Evolutionary conservation across 768 basidiomycete genomes (phyloP), one percentile per base, ranked within the genome.

Genomic region (Lactarius pseudohatsudake): DNA sequence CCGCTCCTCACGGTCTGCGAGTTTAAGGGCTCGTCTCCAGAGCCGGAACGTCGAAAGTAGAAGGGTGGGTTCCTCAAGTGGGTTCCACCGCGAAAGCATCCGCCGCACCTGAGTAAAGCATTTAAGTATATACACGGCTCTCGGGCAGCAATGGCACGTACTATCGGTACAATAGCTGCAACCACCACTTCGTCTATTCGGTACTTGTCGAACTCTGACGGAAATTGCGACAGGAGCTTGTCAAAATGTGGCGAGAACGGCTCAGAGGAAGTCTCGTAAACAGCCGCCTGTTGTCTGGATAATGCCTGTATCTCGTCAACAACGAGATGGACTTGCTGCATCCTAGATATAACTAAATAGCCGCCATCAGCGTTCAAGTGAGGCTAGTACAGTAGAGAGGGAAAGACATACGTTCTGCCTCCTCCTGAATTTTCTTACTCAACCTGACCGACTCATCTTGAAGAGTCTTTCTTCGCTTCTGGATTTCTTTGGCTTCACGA

Each of bases 111-210:
- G 73, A 9, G 59, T 20, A 34, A 9, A 26, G 4, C 28, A 55
- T 61, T 26, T 26, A 18, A 47, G 36, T 7, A 69, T 40, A 15
- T 3, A 20, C 38, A 26, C 26, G 10, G 5, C 4, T 5, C n/a
- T 34, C 1, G 32, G 45, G 32, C 0, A 2, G 30, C 15, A 69
- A 58, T 45, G 57, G 16, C 50, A 68, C 84, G 71, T 69, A 88
- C 86, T 16, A 85, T 77, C 1, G 96, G 97, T 4, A 89, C 85
- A 59, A 99, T 90, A 4, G 96, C 94, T 22, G 90, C 96, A 3
- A 99, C 92, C 5, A 96, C 86, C 28, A 98, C 86, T 73, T 98
- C 96, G 69, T 98, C 97, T 40, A 99, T 77, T 18, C 82, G 80
- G 72, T 95, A 91, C 62, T 76, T 80, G 26, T 89, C 87, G 72